Percentiles rank a stretch among this genome's conserved stretches.
Evolutionary conservation across 331 rosid genomes (phyloP).

Genomic region (Quercus tomentella): DNA sequence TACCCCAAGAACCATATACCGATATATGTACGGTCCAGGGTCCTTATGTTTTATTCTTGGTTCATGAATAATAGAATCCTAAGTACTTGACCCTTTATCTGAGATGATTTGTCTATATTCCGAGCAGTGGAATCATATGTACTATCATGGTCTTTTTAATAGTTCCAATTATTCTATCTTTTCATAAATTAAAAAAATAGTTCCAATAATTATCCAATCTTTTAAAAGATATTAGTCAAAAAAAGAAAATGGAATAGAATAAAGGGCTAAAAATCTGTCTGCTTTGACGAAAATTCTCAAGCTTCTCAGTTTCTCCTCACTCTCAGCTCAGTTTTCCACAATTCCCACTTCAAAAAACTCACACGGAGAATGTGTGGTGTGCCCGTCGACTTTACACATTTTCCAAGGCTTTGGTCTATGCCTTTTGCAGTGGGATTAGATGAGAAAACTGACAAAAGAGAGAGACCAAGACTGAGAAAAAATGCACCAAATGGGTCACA

Average conservation of each 20-base stretch:
- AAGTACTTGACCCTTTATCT: conserved; percentile 1
- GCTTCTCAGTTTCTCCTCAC: too few relatives aligned
- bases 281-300: neutral
- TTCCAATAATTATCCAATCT: neutral
- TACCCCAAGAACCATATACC: too few relatives aligned
- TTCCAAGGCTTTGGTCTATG: conserved; percentile 17
- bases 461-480: neutral
- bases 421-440: conserved; percentile 8
- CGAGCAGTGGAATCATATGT: neutral
- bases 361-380: neutral
- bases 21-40: too few relatives aligned
- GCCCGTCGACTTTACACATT: conserved; percentile 32
- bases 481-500: too few relatives aligned
- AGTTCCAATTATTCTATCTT: neutral
- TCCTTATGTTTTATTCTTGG: too few relatives aligned
- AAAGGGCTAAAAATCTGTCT: too few relatives aligned
- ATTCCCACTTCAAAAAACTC: too few relatives aligned
- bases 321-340: too few relatives aligned
- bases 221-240: too few relatives aligned
- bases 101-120: neutral
- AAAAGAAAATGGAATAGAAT: too few relatives aligned
- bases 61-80: too few relatives aligned
- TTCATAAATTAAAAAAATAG: too few relatives aligned
- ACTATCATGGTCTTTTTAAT: neutral
- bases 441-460: neutral